Conservation (phyloP, 2,329 filamentous ascomycete genomes). For the Ceratocystis harringtonii region DNA sequence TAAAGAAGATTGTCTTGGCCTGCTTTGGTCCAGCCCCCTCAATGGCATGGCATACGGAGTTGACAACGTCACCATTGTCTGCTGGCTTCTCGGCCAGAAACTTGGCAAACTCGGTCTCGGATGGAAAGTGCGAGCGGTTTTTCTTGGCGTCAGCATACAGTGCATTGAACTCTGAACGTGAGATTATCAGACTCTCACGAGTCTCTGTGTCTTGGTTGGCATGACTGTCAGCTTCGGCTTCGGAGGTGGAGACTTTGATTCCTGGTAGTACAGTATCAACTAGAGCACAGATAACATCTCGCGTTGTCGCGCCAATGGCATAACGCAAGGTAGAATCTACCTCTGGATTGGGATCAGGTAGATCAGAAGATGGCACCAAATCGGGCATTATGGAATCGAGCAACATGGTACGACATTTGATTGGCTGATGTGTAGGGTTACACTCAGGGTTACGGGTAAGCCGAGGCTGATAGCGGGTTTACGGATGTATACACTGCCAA, state of each 20-base stretch:
- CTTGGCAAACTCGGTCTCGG: constrained; percentile 32
- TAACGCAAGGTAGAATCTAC: constrained; percentile 18
- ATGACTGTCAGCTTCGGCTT: background rate
- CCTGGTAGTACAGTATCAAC: constrained; percentile 47
- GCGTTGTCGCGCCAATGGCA: constrained; percentile 29
- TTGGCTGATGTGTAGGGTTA: background rate
- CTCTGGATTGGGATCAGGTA: constrained; percentile 3
- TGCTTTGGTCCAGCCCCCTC: constrained; percentile 24
- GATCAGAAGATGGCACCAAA: background rate
- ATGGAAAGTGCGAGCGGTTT: constrained; percentile 27
- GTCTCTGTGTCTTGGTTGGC: constrained; percentile 23
- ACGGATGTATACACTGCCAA: background rate
- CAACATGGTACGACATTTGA: background rate
- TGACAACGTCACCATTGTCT: constrained; percentile 37
- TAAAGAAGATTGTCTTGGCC: constrained; percentile 26
- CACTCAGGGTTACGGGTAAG: background rate
- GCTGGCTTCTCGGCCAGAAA: constrained; percentile 40
- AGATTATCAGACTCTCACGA: constrained; percentile 24
- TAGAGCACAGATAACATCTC: constrained; percentile 35
- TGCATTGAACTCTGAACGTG: constrained; percentile 35
- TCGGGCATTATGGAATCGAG: background rate
- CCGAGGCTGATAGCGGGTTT: background rate
- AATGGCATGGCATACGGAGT: constrained; percentile 32
- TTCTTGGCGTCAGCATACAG: constrained; percentile 28
- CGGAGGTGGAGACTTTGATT: constrained; percentile 29